Conservation (phyloP, 2,329 filamentous ascomycete species). For the Colletotrichum orchidophilum region DNA sequence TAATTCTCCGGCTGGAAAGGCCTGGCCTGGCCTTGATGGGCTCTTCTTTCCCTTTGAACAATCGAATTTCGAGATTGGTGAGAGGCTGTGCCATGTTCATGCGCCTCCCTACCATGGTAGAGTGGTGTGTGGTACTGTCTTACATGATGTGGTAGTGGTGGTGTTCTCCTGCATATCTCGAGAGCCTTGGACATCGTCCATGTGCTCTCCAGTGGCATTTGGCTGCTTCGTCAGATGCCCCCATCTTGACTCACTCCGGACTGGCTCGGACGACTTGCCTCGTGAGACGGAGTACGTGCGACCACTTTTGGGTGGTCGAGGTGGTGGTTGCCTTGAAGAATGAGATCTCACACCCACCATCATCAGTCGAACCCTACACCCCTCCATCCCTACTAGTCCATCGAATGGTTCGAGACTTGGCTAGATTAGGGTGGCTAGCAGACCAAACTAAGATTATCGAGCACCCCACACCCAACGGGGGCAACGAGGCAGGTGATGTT, state of each 20-base stretch:
- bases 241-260: conserved; percentile 15
- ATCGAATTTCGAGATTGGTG: background rate
- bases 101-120: conserved; percentile 10
- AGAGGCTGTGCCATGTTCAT: conserved; percentile 24
- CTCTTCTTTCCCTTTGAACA: background rate
- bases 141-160: conserved; percentile 23
- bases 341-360: conserved; percentile 18
- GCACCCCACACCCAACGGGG: conserved; percentile 18
- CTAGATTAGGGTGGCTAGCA: conserved; percentile 25
- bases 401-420: conserved; percentile 30
- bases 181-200: conserved; percentile 12
- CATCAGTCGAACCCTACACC: conserved; percentile 1
- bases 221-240: conserved; percentile 2
- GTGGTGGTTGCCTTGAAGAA: background rate
- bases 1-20: conserved; percentile 24
- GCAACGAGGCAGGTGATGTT: conserved; percentile 18
- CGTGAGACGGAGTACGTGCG: background rate
- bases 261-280: background rate
- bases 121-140: conserved; percentile 17
- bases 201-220: conserved; percentile 13
- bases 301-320: background rate
- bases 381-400: conserved; percentile 28
- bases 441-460: conserved; percentile 13
- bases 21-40: background rate
- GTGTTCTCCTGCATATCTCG: background rate